These are phyloP conservation scores for Arachis stenosperma DNA, from an alignment of 306 rosid species.

Conservation along the genomic window DNA sequence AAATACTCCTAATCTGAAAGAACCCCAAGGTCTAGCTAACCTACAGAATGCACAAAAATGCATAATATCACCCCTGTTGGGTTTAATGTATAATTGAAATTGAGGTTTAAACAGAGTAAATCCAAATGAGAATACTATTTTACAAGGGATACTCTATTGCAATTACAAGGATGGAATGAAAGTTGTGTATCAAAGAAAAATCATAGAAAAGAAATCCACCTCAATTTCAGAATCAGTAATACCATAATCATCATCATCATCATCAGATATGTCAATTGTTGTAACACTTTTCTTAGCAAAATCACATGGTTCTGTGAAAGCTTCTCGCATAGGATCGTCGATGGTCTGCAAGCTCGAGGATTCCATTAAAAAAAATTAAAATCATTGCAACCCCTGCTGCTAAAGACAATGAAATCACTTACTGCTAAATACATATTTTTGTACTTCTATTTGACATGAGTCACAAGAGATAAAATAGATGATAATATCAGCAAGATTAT, in stretches of 20 bases:
- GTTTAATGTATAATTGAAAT: background rate
- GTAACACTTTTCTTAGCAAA: conserved; percentile 7
- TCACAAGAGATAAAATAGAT: too few relatives aligned
- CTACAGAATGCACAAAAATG: background rate
- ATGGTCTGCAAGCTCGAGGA: conserved; percentile 14
- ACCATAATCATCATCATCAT: conserved; percentile 1
- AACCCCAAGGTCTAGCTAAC: background rate
- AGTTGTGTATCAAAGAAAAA: background rate
- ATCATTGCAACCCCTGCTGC: background rate
- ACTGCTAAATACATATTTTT: background rate
- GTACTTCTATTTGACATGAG: too few relatives aligned
- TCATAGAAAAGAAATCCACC: conserved; percentile 2
- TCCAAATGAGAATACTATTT: background rate
- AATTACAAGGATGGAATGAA: background rate
- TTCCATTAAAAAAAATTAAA: background rate
- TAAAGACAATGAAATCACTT: background rate
- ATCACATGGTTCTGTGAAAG: background rate
- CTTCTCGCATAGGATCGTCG: background rate
- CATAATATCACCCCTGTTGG: background rate
- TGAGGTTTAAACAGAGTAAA: background rate
- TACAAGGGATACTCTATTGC: background rate
- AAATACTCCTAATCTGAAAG: background rate
- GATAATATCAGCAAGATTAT: too few relatives aligned
- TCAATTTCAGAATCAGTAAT: background rate
- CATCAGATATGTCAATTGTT: conserved; percentile 3